phyloP scores from a whole-genome alignment of 2,329 filamentous ascomycete genomes.

The Sporothrix schenckii region DNA sequence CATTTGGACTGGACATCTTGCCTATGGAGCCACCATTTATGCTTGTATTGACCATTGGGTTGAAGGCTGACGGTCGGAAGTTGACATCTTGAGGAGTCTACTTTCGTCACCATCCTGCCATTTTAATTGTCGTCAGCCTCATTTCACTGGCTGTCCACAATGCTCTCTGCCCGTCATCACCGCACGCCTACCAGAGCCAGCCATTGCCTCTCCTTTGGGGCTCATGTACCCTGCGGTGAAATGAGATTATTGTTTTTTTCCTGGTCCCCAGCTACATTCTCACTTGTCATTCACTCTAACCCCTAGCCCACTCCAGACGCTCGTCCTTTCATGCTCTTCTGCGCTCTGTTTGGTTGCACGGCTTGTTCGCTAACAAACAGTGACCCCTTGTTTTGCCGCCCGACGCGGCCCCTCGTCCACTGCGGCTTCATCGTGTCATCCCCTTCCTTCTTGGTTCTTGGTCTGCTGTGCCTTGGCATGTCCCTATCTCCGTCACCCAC shows the following conservation, averaged over 20 bases:
- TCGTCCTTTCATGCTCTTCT: not conserved
- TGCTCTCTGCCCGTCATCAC: not conserved
- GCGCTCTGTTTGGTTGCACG: constrained; percentile 17
- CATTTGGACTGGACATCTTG: not conserved
- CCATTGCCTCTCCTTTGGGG: not conserved
- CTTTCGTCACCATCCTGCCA: not conserved
- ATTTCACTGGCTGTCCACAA: not conserved
- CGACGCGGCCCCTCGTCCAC: not conserved
- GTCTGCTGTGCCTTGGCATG: not conserved
- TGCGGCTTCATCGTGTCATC: not conserved
- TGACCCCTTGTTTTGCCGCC: constrained; percentile 19
- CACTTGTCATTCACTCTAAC: not conserved
- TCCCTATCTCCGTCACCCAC: not conserved
- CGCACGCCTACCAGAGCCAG: not conserved
- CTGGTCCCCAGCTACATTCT: not conserved
- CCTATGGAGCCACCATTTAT: not conserved
- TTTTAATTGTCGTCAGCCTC: not conserved
- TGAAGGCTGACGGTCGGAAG: not conserved
- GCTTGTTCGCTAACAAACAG: not conserved
- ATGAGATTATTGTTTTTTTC: constrained; percentile 15
- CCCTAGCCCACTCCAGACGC: not conserved
- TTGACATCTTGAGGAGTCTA: not conserved
- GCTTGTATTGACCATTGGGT: not conserved
- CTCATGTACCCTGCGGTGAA: not conserved
- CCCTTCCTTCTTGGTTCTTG: not conserved